Evolutionary conservation across 371 early-diverging fungal species (phyloP).

Genomic region (Blakeslea trispora): DNA sequence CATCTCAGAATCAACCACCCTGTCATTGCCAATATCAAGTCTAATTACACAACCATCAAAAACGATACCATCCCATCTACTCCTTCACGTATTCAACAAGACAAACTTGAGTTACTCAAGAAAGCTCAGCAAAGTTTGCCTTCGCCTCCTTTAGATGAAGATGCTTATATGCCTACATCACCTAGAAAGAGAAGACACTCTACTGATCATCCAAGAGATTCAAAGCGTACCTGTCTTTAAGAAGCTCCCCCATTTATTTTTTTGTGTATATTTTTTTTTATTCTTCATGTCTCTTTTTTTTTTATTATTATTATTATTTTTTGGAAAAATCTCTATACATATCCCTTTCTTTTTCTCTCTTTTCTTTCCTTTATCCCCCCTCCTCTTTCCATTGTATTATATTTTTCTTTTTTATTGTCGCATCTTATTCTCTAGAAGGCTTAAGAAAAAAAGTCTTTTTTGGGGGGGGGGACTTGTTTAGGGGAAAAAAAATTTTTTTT

Average conservation of each 20-base stretch:
- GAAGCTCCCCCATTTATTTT: too few relatives aligned
- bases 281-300: too few relatives aligned
- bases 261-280: too few relatives aligned
- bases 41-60: background rate
- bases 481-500: too few relatives aligned
- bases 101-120: background rate
- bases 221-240: background rate
- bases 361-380: background rate
- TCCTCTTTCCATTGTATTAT: background rate
- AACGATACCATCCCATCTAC: background rate
- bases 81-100: background rate
- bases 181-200: conserved; percentile 16
- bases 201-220: background rate
- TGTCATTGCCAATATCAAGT: background rate
- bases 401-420: too few relatives aligned
- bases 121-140: conserved; percentile 25
- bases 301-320: too few relatives aligned
- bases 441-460: too few relatives aligned
- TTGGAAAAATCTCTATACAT: too few relatives aligned
- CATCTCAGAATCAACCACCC: conserved; percentile 27
- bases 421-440: too few relatives aligned
- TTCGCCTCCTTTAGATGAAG: conserved; percentile 28
- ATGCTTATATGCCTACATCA: conserved; percentile 10
- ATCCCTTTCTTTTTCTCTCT: background rate
- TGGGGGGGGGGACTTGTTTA: too few relatives aligned